Conservation (phyloP, 352 stramenopile species). For the Phytophthora quininea region DNA sequence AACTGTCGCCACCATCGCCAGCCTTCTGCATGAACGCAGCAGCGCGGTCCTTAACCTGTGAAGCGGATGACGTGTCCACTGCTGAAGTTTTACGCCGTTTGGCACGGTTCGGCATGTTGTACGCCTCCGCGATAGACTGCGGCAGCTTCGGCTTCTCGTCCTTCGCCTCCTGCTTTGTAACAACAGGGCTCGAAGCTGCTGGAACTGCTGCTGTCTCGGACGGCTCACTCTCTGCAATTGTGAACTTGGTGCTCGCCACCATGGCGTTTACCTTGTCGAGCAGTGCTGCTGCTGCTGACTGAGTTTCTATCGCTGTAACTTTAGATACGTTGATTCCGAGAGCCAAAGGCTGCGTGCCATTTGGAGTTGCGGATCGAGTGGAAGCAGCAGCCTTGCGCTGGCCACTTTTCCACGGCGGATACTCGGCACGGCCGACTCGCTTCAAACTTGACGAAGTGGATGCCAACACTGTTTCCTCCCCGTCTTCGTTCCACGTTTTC, state of each 20-base stretch:
- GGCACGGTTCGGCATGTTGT: conserved; percentile 67
- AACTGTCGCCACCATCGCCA: conserved; percentile 16
- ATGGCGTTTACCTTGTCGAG: conserved; percentile 68
- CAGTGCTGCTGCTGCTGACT: conserved; percentile 19
- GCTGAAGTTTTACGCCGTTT: conserved; percentile 66
- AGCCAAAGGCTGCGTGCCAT: conserved; percentile 19
- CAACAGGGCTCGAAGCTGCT: conserved; percentile 7
- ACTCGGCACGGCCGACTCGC: conserved; percentile 51
- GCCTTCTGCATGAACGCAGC: conserved; percentile 61
- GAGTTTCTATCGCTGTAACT: background rate
- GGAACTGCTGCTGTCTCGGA: conserved; percentile 6
- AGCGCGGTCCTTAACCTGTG: conserved; percentile 44
- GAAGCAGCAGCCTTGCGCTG: conserved; percentile 51
- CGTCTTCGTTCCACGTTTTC: conserved; percentile 49
- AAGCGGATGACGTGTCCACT: conserved; percentile 36
- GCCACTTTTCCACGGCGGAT: conserved; percentile 62
- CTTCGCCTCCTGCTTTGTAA: conserved; percentile 17
- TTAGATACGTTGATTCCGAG: conserved; percentile 19
- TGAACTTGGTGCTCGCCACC: conserved; percentile 62
- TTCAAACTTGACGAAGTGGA: conserved; percentile 30
- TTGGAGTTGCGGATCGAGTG: conserved; percentile 16
- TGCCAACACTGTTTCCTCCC: conserved; percentile 23
- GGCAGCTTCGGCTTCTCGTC: conserved; percentile 38
- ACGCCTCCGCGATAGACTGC: conserved; percentile 79
- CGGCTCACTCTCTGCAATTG: conserved; percentile 54